Evolutionary conservation across 1,284 basidiomycete genomes (phyloP), one percentile per base, ranked within the genome.

Genomic region (Sphagnurus paluster): DNA sequence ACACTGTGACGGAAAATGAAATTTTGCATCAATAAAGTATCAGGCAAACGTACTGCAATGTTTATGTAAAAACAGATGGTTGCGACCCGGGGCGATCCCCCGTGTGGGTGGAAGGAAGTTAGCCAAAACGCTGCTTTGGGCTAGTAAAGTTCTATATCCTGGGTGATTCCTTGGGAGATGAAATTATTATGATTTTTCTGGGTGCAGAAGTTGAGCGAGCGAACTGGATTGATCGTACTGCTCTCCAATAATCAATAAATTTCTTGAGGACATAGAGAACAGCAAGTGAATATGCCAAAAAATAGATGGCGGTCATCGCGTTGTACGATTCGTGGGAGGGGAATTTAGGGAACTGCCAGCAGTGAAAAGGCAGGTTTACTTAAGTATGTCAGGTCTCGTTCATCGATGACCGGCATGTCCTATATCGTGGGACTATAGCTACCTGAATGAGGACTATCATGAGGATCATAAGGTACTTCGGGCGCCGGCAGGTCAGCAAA

Each of bases 111-210:
- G 63, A 0, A 68, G 40, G 20, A 66, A 37, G 32, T 62, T 62
- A 11, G 55, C 51, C 13, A 63, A 19, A 19, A 62, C 34, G 33
- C 56, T 53, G 13, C 41, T 35, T 37, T 56, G 54, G 4, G 55
- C 51, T 11, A 69, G 45, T 11, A 69, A 32, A 14, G 56, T 55
- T 10, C 63, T 59, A 40, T 58, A 56, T 3, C 67, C 68, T 17
- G 65, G 65, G 36, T 60, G 61, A 46, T 63, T 58, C 14, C 67
- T 68, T 46, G 13, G 5, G 17, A 44, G 10, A 21, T 19, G n/a
- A n/a, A 13, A 36, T 10, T 29, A 11, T 4, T 16, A 24, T 16
- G 16, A 17, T 17, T 11, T 19, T 11, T 9, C 28, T 10, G 29
- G 21, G 7, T 3, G 19, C 19, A 34, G 33, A 11, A 5, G 6